Base-by-base conservation (phyloP, 345 rosid species). In the Rhodomyrtus tomentosa region DNA sequence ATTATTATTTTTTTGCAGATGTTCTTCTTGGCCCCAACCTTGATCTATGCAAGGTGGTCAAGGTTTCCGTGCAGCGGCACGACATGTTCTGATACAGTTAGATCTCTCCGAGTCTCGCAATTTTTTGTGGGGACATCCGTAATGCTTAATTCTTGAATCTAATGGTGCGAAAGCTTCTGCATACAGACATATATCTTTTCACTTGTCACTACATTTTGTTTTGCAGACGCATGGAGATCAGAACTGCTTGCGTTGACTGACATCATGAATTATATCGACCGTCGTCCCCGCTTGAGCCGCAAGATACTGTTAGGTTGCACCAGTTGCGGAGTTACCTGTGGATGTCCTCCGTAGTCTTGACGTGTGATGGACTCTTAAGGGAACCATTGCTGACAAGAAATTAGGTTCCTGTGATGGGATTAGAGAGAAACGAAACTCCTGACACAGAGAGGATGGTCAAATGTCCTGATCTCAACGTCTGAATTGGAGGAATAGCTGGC, bases 401-500 rank as follows among this genome's bases (percentile, higher is more conserved):
- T 29, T 62, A 32, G 32, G 74, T 29, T 29, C 42, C 74, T 32
- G 22, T 7, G 72, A 42, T 21, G 49, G 42, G 7, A 62, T 29
- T 22, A 72, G 82, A 82, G 36, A 58, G 87, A 62, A 49, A 74
- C 88, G 25, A 73, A 92, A 93, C 92, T 90, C 92, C 89, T 82
- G 94, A 93, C 24, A 92, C 91, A 1, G 89, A 90, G 42, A 92
- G 89, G 79, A 90, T 89, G 89, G 90, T 84, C 51, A 92, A 53
- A 32, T 89, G 86, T 32, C 93, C 93, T 80, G 92, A 22, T 81
- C 93, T 89, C 81, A 89, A 85, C 58, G 92, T 89, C 84, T 92
- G 93, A 55, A 92, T 89, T 10, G 93, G 93, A 82, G 92, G 91
- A 54, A 91, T 85, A 9, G 91, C 91, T 6, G 92, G 93, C 88